Evolutionary conservation across 192 early-diverging fungal genomes (phyloP), one percentile per base, ranked within the genome.

Genomic region (Pilaira anomala): DNA sequence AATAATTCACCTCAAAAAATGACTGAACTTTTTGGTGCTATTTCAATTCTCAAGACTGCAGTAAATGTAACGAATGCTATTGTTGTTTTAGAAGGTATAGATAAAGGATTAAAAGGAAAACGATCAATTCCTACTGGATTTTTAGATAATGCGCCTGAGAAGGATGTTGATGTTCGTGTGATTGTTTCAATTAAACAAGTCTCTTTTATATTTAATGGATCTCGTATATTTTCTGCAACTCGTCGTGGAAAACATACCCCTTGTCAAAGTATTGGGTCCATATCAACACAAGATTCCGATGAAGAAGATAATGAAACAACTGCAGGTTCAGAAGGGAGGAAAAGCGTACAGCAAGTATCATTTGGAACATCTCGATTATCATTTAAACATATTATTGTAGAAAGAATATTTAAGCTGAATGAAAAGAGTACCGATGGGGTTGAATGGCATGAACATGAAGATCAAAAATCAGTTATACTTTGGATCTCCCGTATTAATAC

Each of bases 71-170:
- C 33, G 6, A 45, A 67, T 19, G 5, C 57, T 7, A 25, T 30
- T 19, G 1, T 67, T 30, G 50, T 61, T 19, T 42, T 67, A 1
- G 52, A 54, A 4, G 65, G 64, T 5, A 24, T 52, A 0, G 71
- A 72, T 40, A 46, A 55, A 18, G 64, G 64, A 4, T 26, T 40
- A 14, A 53, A 41, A 1, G 60, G 60, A 1, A 56, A 30, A 9
- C 33, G 57, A 9, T 3, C 25, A 6, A 26, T 52, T 4, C 64
- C 60, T 9, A 36, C 60, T 2, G 73, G 73, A 0, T 75, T 62
- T 33, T 36, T 75, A 11, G 64, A 75, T 30, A 75, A 69, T 48
- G 59, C 67, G n/a, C 73, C 73, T 0, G 28, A 26, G 16, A 22
- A 62, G 19, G 73, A 75, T 58, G 39, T 65, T 14, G 8, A 22